Percentiles rank a stretch among this genome's conserved stretches.
phyloP scores from a whole-genome alignment of 139 green algal genomes.

The Protoeuglena noctilucae region DNA sequence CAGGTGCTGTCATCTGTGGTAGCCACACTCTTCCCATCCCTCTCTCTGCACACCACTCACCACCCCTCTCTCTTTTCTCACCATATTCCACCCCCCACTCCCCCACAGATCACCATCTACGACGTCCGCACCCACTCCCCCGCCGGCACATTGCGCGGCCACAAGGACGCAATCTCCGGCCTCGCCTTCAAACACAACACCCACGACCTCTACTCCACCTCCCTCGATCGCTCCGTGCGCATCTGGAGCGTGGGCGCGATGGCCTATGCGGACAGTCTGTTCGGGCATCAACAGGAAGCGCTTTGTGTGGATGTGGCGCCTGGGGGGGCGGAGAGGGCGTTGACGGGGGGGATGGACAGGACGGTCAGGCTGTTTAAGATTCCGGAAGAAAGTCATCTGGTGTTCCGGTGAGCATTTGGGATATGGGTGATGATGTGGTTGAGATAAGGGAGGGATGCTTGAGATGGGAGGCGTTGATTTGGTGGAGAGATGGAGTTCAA shows the following conservation, averaged over 20 bases:
- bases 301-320: slow-evolving; percentile 47
- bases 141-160: slow-evolving; percentile 48
- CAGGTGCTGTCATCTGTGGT: no score
- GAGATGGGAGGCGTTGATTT: no score
- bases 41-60: no score
- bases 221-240: slow-evolving; percentile 64
- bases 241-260: slow-evolving; percentile 83
- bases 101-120: no score
- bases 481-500: no score
- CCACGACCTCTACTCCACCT: slow-evolving; percentile 57
- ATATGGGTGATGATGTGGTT: no score
- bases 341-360: slow-evolving; percentile 59
- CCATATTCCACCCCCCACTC: no score
- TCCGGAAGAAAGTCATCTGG: slow-evolving; percentile 83
- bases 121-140: no score
- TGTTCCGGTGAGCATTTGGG: slow-evolving; percentile 77
- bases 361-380: slow-evolving; percentile 90
- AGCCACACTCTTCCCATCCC: no score
- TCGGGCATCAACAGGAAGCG: slow-evolving; percentile 70
- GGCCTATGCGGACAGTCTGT: slow-evolving; percentile 89
- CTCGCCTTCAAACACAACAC: slow-evolving; percentile 69
- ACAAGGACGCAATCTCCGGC: slow-evolving; percentile 50
- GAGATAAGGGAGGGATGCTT: no score
- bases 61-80: no score
- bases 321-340: slow-evolving; percentile 50